Conservation (phyloP, 352 stramenopile species). For the Globisporangium ultimum region DNA sequence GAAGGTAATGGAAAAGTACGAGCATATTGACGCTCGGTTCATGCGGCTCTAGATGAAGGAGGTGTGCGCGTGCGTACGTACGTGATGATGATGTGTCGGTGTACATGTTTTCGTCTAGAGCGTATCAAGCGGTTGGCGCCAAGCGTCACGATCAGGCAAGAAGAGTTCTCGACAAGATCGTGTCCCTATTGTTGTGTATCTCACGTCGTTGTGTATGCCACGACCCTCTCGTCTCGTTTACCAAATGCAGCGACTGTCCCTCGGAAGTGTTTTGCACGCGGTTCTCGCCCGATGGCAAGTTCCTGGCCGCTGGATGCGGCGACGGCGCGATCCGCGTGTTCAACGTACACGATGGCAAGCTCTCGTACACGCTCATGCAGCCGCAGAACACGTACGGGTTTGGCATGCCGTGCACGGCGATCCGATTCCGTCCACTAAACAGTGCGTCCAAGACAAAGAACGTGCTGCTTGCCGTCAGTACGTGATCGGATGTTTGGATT, state of each 20-base stretch:
- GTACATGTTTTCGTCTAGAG: neutral
- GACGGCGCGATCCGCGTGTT: slow-evolving; percentile 86
- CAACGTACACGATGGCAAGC: slow-evolving; percentile 70
- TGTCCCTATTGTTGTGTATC: neutral
- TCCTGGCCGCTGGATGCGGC: slow-evolving; percentile 80
- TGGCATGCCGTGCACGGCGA: slow-evolving; percentile 78
- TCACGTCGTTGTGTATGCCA: too few species aligned
- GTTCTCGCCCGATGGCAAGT: slow-evolving; percentile 82
- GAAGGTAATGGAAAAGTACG: slow-evolving; percentile 17
- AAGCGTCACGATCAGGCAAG: slow-evolving; percentile 69
- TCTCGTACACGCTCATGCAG: slow-evolving; percentile 85
- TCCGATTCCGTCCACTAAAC: slow-evolving; percentile 78
- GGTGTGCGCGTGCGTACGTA: too few species aligned
- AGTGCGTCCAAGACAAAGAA: slow-evolving; percentile 90
- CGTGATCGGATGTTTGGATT: slow-evolving; percentile 13
- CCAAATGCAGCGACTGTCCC: slow-evolving; percentile 52
- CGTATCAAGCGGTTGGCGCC: slow-evolving; percentile 67
- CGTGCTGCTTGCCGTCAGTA: slow-evolving; percentile 87
- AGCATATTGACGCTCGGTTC: too few species aligned
- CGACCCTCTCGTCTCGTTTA: too few species aligned
- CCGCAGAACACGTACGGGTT: slow-evolving; percentile 63
- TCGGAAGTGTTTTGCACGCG: slow-evolving; percentile 88
- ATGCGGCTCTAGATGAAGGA: too few species aligned
- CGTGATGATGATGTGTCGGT: too few species aligned
- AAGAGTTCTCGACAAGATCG: neutral